Base-by-base conservation (phyloP, 176 grass and related monocot species). In the Hyparrhenia diplandra region DNA sequence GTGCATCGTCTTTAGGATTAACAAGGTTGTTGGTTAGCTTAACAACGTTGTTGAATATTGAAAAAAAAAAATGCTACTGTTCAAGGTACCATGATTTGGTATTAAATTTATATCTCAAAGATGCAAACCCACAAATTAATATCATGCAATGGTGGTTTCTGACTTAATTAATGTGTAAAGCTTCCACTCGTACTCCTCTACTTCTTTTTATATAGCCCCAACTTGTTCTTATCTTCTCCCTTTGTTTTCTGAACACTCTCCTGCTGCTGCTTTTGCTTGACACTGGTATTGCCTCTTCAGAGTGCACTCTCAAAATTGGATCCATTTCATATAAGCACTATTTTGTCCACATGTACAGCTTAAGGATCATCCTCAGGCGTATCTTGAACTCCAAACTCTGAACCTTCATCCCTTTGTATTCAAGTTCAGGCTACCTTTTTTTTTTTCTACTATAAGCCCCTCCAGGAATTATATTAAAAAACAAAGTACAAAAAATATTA, bases 151-250 rank as follows among this genome's bases (percentile, higher is more conserved):
- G 20, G 32, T 83, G 46, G 14, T 65, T 71, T 37, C 54, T 23
- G 8, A 12, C 65, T 40, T 46, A 46, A 46, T 46, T 14, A 51
- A n/a, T 40, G 45, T 74, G 75, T 20, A 10, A 23, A 60, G 69
- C 49, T 17, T 39, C 75, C 60, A 83, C 61, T 79, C 77, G 60
- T 25, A 8, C 23, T 17, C 64, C 5, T 72, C 45, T 55, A 13
- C 36, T 43, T 78, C 16, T n/a, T 8, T 21, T 66, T n/a, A 5
- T 14, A 36, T 27, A 60, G n/a, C n/a, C 12, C 23, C n/a, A 66
- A 66, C 28, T 74, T 69, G 42, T 69, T 75, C 30, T 75, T 74
- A 31, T 88, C 69, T 41, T 74, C 40, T 25, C 23, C 13, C 10
- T 67, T 79, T 32, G 18, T 65, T 34, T 79, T 13, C 45, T 64